Evolutionary conservation across 2,329 filamentous ascomycete genomes (phyloP).

Genomic region (Alternaria tenuissima): DNA sequence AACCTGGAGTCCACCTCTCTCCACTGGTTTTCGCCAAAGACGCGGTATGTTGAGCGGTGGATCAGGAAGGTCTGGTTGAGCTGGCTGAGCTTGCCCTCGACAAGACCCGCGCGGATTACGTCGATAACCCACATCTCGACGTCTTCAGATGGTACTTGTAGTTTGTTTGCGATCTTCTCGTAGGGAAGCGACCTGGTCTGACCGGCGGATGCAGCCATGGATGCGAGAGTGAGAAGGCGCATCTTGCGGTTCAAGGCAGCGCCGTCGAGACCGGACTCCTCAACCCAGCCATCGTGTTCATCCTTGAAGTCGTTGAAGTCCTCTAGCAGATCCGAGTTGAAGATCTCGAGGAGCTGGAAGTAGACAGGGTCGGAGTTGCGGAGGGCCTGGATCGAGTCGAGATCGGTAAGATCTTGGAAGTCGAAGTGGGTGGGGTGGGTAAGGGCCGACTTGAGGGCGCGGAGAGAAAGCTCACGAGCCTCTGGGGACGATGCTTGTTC

Average conservation of each 20-base stretch:
- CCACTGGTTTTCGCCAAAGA: slow-evolving; percentile 99
- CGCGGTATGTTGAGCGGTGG: slow-evolving; percentile 93
- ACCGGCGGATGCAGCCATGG: slow-evolving; percentile 78
- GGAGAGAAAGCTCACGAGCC: slow-evolving; percentile 67
- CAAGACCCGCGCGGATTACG: slow-evolving; percentile 91
- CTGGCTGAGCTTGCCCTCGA: slow-evolving; percentile 96
- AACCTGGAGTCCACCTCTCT: slow-evolving; percentile 88
- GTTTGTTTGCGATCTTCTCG: slow-evolving; percentile 79
- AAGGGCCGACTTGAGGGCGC: slow-evolving; percentile 72
- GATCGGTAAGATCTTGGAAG: slow-evolving; percentile 74
- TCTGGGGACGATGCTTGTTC: slow-evolving; percentile 64
- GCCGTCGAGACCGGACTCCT: slow-evolving; percentile 75
- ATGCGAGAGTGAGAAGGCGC: slow-evolving; percentile 91
- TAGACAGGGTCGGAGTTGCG: slow-evolving; percentile 83
- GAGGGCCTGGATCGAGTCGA: slow-evolving; percentile 84
- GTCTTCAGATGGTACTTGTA: slow-evolving; percentile 82
- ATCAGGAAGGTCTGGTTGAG: slow-evolving; percentile 92
- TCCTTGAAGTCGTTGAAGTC: slow-evolving; percentile 96
- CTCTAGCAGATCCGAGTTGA: slow-evolving; percentile 91
- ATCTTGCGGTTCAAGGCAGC: slow-evolving; percentile 90
- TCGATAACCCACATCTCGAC: slow-evolving; percentile 99
- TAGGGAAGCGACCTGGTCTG: slow-evolving; percentile 90
- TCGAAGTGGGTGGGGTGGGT: slow-evolving; percentile 72
- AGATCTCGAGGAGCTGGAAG: slow-evolving; percentile 93
- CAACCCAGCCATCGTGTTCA: slow-evolving; percentile 85